A percentile compares a stretch with the other conserved stretches of the same genome.
Conservation (phyloP, 805 yeast genomes). For the Candida pini region DNA sequence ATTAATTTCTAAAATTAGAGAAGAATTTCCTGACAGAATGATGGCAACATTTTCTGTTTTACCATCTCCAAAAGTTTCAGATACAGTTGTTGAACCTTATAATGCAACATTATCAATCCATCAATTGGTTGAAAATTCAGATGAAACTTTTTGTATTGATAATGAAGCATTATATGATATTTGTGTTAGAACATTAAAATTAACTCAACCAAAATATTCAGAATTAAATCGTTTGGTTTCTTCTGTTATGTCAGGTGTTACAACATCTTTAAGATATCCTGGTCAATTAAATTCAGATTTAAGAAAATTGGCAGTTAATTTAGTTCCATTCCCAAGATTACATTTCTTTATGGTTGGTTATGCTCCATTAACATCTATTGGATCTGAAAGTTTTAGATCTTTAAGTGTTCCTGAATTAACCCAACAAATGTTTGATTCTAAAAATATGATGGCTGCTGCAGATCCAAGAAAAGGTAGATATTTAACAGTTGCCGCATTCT, state of each 20-base stretch:
- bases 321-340: slow-evolving; percentile 92
- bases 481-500: slow-evolving; percentile 89
- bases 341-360: slow-evolving; percentile 95
- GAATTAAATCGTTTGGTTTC: slow-evolving; percentile 82
- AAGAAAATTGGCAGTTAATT: slow-evolving; percentile 88
- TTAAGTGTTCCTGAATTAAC: slow-evolving; percentile 87
- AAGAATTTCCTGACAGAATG: slow-evolving; percentile 94
- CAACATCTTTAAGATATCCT: slow-evolving; percentile 90
- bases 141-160: slow-evolving; percentile 93
- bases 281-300: slow-evolving; percentile 92
- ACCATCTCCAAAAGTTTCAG: slow-evolving; percentile 87
- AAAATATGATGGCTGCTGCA: slow-evolving; percentile 94
- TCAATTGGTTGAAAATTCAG: slow-evolving; percentile 85
- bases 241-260: slow-evolving; percentile 91
- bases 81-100: slow-evolving; percentile 93
- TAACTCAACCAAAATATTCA: slow-evolving; percentile 69
- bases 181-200: slow-evolving; percentile 79
- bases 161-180: slow-evolving; percentile 90
- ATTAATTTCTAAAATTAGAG: slow-evolving; percentile 78
- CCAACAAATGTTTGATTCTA: slow-evolving; percentile 88
- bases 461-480: slow-evolving; percentile 89
- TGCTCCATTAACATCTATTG: slow-evolving; percentile 83
- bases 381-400: slow-evolving; percentile 77
- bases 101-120: slow-evolving; percentile 88
- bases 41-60: slow-evolving; percentile 92